Percentiles rank a stretch among this genome's conserved stretches.
Conservation (phyloP, 1,139 yeast genomes). For the Insectozyma bohioensis region DNA sequence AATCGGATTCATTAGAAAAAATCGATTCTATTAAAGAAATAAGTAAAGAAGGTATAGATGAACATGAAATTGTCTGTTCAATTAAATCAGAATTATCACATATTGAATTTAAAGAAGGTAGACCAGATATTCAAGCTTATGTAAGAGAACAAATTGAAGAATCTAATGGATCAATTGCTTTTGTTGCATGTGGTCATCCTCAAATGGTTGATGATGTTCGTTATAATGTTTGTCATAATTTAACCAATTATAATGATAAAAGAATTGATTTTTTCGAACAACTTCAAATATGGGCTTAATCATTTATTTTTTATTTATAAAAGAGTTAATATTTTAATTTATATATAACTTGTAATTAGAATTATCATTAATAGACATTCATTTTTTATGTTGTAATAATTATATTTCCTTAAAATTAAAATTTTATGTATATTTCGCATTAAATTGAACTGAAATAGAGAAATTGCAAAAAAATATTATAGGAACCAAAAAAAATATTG, state of each 20-base stretch:
- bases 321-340: neutral
- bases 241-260: slow-evolving; percentile 24
- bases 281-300: slow-evolving; percentile 40
- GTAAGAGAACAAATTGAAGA: slow-evolving; percentile 30
- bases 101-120: slow-evolving; percentile 29
- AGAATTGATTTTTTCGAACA: slow-evolving; percentile 41
- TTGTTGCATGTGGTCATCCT: slow-evolving; percentile 55
- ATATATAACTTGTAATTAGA: too few species aligned
- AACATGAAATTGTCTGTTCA: slow-evolving; percentile 2
- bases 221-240: slow-evolving; percentile 26
- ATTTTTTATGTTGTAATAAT: too few species aligned
- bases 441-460: neutral
- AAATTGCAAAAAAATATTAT: too few species aligned
- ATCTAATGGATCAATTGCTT: slow-evolving; percentile 36
- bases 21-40: slow-evolving; percentile 4
- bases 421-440: neutral
- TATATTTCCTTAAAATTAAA: too few species aligned
- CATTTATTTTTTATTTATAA: neutral
- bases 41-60: slow-evolving; percentile 1
- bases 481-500: too few species aligned
- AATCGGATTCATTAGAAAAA: slow-evolving; percentile 2
- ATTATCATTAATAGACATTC: too few species aligned
- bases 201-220: slow-evolving; percentile 52
- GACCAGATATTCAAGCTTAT: slow-evolving; percentile 32
- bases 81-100: slow-evolving; percentile 26